phyloP scores from a whole-genome alignment of 495 filamentous ascomycete genomes.

The Echria macrotheca region DNA sequence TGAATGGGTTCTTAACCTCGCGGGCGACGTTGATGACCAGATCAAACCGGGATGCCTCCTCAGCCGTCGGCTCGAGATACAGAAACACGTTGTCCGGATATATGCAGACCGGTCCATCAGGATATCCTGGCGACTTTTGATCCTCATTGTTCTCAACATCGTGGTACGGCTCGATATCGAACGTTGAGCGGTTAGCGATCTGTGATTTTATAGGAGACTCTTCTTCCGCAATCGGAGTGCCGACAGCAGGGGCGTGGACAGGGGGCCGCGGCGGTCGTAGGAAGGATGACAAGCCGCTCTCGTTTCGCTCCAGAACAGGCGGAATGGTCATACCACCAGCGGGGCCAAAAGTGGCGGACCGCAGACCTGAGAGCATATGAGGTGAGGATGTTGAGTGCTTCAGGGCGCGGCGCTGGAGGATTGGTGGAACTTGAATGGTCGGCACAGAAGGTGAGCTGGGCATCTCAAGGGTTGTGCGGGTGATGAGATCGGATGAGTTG shows the following conservation, averaged over 20 bases:
- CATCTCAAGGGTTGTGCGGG: conserved; percentile 35
- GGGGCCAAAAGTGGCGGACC: conserved; percentile 48
- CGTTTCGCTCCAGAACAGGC: conserved; percentile 43
- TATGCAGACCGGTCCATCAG: conserved; percentile 84
- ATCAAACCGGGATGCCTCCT: conserved; percentile 82
- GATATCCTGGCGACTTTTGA: conserved; percentile 85
- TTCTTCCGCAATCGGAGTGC: conserved; percentile 63
- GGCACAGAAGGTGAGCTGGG: conserved; percentile 38
- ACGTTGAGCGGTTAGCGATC: conserved; percentile 47
- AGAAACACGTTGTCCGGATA: conserved; percentile 90
- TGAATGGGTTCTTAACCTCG: conserved; percentile 88
- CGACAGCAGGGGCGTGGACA: conserved; percentile 17
- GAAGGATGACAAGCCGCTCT: conserved; percentile 43
- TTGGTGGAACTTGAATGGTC: conserved; percentile 28
- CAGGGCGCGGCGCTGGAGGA: conserved; percentile 48
- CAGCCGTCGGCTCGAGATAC: conserved; percentile 81
- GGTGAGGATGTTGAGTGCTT: conserved; percentile 54
- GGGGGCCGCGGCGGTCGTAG: conserved; percentile 39
- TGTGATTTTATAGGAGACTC: conserved; percentile 65
- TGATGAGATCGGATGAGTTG: conserved; percentile 45
- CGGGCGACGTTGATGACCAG: conserved; percentile 93
- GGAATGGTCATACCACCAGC: conserved; percentile 50
- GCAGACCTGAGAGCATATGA: conserved; percentile 48
- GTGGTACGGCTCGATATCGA: conserved; percentile 46
- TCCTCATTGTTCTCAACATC: conserved; percentile 58